Evolutionary conservation across 768 basidiomycete genomes (phyloP).

Genomic region (Lyophyllum decastes): DNA sequence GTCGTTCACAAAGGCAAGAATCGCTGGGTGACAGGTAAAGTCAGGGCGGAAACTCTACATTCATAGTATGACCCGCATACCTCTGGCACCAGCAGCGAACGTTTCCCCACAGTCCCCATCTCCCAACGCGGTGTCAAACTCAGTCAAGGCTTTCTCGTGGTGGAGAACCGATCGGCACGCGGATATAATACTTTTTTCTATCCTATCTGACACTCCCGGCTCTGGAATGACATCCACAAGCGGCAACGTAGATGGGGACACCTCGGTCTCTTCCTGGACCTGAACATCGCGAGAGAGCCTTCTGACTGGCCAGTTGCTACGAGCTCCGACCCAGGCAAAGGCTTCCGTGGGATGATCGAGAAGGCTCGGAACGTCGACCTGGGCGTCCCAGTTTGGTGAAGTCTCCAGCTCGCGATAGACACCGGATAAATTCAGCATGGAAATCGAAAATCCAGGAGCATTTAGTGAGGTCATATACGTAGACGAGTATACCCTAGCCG

Average conservation of each 20-base stretch:
- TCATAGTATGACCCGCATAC: slow-evolving; percentile 8
- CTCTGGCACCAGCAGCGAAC: slow-evolving; percentile 49
- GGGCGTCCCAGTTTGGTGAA: slow-evolving; percentile 1
- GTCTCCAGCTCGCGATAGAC: slow-evolving; percentile 18
- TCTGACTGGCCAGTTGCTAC: slow-evolving; percentile 25
- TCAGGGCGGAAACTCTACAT: background rate
- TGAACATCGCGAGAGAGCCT: background rate
- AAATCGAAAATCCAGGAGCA: slow-evolving; percentile 59
- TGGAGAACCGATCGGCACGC: slow-evolving; percentile 45
- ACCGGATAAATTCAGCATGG: slow-evolving; percentile 47
- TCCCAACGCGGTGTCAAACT: slow-evolving; percentile 60
- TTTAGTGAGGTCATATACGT: slow-evolving; percentile 63
- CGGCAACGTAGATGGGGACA: background rate
- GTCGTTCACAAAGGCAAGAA: slow-evolving; percentile 32
- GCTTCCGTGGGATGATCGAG: slow-evolving; percentile 47
- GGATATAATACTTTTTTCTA: slow-evolving; percentile 30
- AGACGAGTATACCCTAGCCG: slow-evolving; percentile 44
- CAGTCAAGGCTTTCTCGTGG: slow-evolving; percentile 53
- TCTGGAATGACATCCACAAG: background rate
- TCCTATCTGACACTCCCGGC: slow-evolving; percentile 7
- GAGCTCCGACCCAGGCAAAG: slow-evolving; percentile 39
- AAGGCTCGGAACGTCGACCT: slow-evolving; percentile 29
- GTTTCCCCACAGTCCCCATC: slow-evolving; percentile 68
- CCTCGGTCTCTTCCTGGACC: background rate
- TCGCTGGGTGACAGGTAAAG: slow-evolving; percentile 20